Evolutionary conservation across 148 eudicot genomes (phyloP).

Genomic region (Rhododendron vialii): DNA sequence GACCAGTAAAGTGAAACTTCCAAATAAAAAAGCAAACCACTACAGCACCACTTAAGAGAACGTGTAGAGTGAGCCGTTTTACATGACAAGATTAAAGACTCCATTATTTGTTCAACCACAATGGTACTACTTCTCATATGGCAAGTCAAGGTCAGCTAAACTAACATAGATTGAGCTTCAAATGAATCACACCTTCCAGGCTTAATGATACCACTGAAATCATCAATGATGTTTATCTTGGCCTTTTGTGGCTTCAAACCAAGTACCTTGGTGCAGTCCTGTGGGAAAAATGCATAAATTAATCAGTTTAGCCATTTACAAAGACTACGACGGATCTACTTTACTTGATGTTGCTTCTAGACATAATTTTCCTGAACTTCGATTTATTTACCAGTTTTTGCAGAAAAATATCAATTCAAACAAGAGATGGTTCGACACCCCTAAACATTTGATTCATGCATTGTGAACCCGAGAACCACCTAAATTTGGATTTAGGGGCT

Average conservation of each 20-base stretch:
- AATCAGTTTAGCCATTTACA: neutral
- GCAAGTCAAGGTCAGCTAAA: neutral
- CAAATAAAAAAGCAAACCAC: neutral
- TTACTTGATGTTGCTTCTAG: neutral
- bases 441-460: neutral
- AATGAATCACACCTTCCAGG: constrained; percentile 60
- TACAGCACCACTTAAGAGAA: neutral
- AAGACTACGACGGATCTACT: neutral
- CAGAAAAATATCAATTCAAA: neutral
- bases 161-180: neutral
- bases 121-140: neutral
- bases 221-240: constrained; percentile 46
- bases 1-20: neutral
- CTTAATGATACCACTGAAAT: constrained; percentile 60
- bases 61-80: neutral
- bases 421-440: neutral
- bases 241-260: neutral
- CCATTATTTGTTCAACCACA: neutral
- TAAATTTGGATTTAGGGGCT: neutral
- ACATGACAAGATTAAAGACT: neutral
- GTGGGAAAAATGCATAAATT: neutral
- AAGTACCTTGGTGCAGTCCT: constrained; percentile 31
- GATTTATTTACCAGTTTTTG: neutral
- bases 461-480: neutral
- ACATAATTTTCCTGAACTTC: neutral